A percentile compares a stretch with the other conserved stretches of the same genome.
Evolutionary conservation across 148 eudicot species (phyloP).

Genomic region (Chenopodium formosanum): DNA sequence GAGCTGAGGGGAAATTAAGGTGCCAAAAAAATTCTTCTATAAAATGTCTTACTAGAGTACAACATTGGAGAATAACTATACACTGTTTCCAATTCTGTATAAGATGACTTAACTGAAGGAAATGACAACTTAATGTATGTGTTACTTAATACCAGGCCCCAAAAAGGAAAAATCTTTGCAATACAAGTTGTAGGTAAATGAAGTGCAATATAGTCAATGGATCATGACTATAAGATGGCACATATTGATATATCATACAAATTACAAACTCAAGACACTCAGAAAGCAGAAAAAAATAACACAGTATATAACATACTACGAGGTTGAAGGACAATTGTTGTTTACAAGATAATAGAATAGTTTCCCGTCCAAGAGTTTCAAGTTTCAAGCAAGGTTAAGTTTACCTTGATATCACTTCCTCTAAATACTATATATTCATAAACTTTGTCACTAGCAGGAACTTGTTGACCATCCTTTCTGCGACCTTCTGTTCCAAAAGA

Average conservation of each 20-base stretch:
- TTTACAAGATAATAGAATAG: too few species aligned
- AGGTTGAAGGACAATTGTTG: too few species aligned
- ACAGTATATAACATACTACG: too few species aligned
- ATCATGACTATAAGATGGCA: neutral
- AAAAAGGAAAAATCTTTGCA: too few species aligned
- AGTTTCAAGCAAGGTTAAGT: neutral
- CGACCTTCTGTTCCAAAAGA: constrained; percentile 72
- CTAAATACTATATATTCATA: constrained; percentile 62
- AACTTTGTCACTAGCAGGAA: constrained; percentile 50
- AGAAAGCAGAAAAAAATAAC: neutral
- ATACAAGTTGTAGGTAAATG: too few species aligned
- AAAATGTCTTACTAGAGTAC: neutral
- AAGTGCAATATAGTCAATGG: too few species aligned
- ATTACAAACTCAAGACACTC: neutral
- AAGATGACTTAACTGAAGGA: neutral
- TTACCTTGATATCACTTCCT: constrained; percentile 72
- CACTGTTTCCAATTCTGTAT: neutral
- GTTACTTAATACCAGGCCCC: neutral
- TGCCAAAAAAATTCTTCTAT: neutral
- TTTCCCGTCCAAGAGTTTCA: too few species aligned
- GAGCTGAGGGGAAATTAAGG: neutral
- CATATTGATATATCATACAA: neutral
- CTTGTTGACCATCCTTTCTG: constrained; percentile 53
- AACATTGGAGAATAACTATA: neutral
- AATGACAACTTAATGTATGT: neutral